Conservation (phyloP, 2,329 filamentous ascomycete species). For the Trichophyton equinum region DNA sequence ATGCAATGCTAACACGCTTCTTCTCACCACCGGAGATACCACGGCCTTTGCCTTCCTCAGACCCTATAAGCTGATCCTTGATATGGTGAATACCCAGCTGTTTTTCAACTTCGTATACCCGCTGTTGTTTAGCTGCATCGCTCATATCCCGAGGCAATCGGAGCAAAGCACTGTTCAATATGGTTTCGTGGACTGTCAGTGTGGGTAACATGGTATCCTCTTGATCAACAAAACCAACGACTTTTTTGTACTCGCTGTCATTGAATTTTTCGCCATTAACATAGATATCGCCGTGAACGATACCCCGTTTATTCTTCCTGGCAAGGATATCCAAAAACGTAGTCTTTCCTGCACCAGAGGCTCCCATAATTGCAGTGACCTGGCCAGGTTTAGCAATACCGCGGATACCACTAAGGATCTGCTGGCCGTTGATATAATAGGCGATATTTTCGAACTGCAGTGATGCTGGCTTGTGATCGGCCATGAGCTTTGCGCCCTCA, state of each 20-base stretch:
- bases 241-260: conserved; percentile 74
- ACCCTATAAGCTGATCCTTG: conserved; percentile 87
- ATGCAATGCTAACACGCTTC: conserved; percentile 88
- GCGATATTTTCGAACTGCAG: conserved; percentile 79
- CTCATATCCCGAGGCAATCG: conserved; percentile 90
- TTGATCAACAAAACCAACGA: conserved; percentile 95
- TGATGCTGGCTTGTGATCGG: conserved; percentile 80
- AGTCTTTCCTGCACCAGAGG: conserved; percentile 93
- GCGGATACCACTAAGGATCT: conserved; percentile 66
- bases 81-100: conserved; percentile 93
- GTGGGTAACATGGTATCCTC: conserved; percentile 96
- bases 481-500: conserved; percentile 72
- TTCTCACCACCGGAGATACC: conserved; percentile 97
- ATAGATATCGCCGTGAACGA: conserved; percentile 66
- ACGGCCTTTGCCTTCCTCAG: conserved; percentile 83
- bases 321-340: conserved; percentile 93
- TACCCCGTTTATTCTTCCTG: conserved; percentile 88
- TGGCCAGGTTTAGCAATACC: conserved; percentile 92
- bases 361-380: conserved; percentile 93
- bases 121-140: conserved; percentile 71
- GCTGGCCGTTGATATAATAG: conserved; percentile 76
- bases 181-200: conserved; percentile 93
- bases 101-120: conserved; percentile 83
- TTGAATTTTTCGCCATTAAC: conserved; percentile 85
- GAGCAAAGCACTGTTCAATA: conserved; percentile 82